These are phyloP conservation scores for Megacollybia platyphylla DNA, from an alignment of 1,284 basidiomycete genomes.

Conservation along the genomic window DNA sequence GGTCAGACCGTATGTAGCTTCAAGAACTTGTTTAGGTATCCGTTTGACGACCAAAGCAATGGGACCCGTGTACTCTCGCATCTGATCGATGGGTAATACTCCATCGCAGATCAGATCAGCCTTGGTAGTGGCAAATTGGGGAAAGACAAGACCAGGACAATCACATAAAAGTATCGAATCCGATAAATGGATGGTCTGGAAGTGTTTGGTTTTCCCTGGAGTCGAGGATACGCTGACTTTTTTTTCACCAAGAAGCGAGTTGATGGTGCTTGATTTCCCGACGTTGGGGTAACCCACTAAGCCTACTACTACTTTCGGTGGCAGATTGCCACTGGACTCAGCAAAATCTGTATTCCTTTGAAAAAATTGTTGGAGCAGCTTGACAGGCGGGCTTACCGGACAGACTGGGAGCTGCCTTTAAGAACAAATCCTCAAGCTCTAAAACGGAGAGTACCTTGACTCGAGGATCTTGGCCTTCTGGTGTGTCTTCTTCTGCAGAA, in stretches of 20 bases:
- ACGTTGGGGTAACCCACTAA: conserved; percentile 99
- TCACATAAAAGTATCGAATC: conserved; percentile 88
- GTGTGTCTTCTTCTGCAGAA: conserved; percentile 41
- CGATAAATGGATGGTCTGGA: conserved; percentile 94
- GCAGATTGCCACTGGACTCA: conserved; percentile 45
- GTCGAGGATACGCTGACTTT: conserved; percentile 97
- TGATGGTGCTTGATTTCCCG: conserved; percentile 95
- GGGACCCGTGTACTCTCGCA: conserved; percentile 90
- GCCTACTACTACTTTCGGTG: conserved; percentile 75
- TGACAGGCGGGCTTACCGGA: conserved; percentile 31
- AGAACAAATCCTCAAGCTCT: conserved; percentile 85
- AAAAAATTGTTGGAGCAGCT: conserved; percentile 1
- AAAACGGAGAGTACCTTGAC: conserved; percentile 77
- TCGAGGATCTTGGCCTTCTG: conserved; percentile 49
- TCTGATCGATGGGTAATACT: conserved; percentile 95
- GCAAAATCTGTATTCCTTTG: conserved; percentile 42
- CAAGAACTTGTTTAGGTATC: conserved; percentile 78
- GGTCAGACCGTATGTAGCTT: conserved; percentile 80
- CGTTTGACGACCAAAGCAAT: conserved; percentile 70
- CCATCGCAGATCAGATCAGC: conserved; percentile 96
- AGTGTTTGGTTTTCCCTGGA: conserved; percentile 98
- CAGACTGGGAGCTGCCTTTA: conserved; percentile 66
- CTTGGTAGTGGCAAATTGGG: conserved; percentile 93
- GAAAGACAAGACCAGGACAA: conserved; percentile 97
- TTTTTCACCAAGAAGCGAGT: conserved; percentile 90